These are phyloP conservation scores for Pseudozyma thailandica DNA, from an alignment of 1,284 basidiomycete species.

Conservation along the genomic window DNA sequence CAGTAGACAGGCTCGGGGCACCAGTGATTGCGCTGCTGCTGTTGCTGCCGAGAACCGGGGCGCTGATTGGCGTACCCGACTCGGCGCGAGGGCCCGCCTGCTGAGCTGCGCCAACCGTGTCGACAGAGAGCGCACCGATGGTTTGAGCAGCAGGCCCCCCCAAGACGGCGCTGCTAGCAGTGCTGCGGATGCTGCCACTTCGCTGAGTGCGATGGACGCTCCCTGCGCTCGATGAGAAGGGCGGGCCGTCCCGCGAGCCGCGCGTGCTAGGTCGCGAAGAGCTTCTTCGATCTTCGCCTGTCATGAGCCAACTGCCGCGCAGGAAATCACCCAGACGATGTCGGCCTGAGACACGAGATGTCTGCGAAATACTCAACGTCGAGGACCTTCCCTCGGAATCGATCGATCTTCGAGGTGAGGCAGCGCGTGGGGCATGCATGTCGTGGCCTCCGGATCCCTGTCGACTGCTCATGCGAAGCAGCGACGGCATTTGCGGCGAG, in stretches of 20 bases:
- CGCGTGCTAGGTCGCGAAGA: conserved; percentile 37
- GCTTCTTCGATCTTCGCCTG: conserved; percentile 31
- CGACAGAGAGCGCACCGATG: conserved; percentile 24
- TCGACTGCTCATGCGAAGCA: conserved; percentile 21
- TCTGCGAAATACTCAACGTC: conserved; percentile 42
- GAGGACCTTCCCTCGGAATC: conserved; percentile 42
- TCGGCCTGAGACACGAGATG: conserved; percentile 41
- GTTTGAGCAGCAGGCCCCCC: not conserved
- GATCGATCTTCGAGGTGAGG: conserved; percentile 24
- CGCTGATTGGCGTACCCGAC: conserved; percentile 40
- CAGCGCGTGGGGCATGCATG: conserved; percentile 21
- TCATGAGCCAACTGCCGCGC: conserved; percentile 40
- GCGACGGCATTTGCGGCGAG: conserved; percentile 25
- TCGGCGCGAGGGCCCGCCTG: conserved; percentile 28
- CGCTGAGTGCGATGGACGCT: conserved; percentile 8
- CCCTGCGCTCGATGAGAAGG: conserved; percentile 7
- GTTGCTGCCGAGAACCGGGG: conserved; percentile 35
- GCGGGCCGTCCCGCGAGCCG: conserved; percentile 30
- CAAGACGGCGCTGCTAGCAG: conserved; percentile 14
- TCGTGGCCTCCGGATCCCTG: conserved; percentile 15
- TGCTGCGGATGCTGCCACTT: conserved; percentile 33
- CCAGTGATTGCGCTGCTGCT: conserved; percentile 16
- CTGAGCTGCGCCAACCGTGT: conserved; percentile 30
- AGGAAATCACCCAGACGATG: conserved; percentile 50
- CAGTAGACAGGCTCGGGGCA: conserved; percentile 29